Conservation (phyloP, 805 yeast species). For the Schizosaccharomyces osmophilus region DNA sequence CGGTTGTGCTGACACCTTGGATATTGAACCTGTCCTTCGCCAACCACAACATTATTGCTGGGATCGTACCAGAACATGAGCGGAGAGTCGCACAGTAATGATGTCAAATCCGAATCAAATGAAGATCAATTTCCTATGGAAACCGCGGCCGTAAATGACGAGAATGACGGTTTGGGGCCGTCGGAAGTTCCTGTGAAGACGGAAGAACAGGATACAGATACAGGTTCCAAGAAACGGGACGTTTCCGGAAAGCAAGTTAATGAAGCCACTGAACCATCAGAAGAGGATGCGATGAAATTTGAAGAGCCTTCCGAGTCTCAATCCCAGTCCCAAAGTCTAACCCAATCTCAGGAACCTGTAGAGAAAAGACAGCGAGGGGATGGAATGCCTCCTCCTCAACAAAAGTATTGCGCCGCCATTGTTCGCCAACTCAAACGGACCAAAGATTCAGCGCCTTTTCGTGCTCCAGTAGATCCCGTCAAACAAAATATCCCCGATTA, state of each 20-base stretch:
- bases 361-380: not conserved
- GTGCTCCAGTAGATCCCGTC: constrained; percentile 71
- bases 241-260: not conserved
- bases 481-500: constrained; percentile 84
- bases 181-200: not conserved
- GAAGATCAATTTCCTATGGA: not conserved
- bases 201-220: not conserved
- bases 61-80: not conserved
- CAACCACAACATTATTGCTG: not conserved
- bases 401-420: constrained; percentile 50
- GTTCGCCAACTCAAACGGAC: constrained; percentile 70
- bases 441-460: constrained; percentile 78
- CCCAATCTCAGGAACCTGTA: not conserved
- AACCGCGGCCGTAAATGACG: not conserved
- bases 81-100: not conserved
- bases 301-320: no score
- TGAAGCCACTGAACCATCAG: not conserved
- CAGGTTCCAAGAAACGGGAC: not conserved
- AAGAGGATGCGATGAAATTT: not conserved
- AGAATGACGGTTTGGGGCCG: not conserved
- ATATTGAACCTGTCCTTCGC: not conserved
- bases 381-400: constrained; percentile 40
- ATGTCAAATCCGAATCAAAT: not conserved
- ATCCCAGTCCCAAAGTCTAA: no score
- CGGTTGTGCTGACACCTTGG: not conserved